Conservation (phyloP, 805 yeast species). For the Metschnikowia shivogae region DNA sequence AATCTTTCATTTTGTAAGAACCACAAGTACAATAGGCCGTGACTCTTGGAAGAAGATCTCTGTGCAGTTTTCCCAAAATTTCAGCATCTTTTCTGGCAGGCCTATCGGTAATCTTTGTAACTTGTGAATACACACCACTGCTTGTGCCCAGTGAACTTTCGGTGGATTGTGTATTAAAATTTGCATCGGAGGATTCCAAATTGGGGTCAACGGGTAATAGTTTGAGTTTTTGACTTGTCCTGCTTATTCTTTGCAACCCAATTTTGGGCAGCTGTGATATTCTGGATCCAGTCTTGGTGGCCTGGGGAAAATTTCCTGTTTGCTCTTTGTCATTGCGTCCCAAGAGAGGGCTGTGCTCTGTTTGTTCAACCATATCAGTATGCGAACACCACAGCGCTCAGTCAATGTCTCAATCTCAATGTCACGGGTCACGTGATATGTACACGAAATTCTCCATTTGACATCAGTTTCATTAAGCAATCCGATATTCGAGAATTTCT, state of each 20-base stretch:
- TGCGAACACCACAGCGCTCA: background rate
- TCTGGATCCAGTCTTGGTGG: constrained; percentile 24
- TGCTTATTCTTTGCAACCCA: constrained; percentile 70
- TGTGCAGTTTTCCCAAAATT: constrained; percentile 78
- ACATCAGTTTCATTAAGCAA: no score
- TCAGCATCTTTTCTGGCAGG: constrained; percentile 94
- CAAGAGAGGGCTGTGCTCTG: constrained; percentile 2
- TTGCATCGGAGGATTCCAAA: constrained; percentile 14
- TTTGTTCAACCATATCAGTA: background rate
- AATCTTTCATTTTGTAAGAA: constrained; percentile 82
- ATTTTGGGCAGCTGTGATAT: constrained; percentile 43
- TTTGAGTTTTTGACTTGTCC: constrained; percentile 70
- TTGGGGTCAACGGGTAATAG: constrained; percentile 59
- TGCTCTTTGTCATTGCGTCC: constrained; percentile 8
- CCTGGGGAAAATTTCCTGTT: constrained; percentile 13
- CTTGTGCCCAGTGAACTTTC: constrained; percentile 29
- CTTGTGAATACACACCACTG: constrained; percentile 73
- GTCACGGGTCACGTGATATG: background rate
- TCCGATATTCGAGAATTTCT: no score
- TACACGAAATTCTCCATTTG: background rate
- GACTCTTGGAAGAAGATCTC: constrained; percentile 84
- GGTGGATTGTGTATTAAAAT: constrained; percentile 23
- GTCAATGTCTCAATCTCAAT: background rate
- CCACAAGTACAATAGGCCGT: constrained; percentile 97
- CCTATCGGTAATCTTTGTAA: constrained; percentile 74